Percentiles rank a stretch among this genome's conserved stretches.
Conservation (phyloP, 208 protist species). For the Polymyxa betae region DNA sequence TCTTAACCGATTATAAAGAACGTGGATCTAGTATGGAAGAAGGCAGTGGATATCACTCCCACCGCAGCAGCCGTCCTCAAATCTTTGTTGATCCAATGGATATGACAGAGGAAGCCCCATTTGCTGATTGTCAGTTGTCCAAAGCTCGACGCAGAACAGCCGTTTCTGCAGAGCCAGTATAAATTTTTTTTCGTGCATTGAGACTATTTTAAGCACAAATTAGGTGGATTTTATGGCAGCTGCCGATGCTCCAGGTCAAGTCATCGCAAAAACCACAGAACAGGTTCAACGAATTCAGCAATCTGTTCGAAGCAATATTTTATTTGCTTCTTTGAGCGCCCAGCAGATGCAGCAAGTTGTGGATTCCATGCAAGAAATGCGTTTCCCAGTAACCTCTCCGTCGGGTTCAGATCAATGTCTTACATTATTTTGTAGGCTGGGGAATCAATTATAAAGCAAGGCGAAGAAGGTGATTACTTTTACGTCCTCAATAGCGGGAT, state of each 20-base stretch:
- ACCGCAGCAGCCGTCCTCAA: too few relatives aligned
- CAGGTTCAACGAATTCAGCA: background rate
- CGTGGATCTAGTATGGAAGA: too few relatives aligned
- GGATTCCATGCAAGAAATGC: background rate
- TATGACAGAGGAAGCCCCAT: too few relatives aligned
- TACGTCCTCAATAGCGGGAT: slow-evolving; percentile 39
- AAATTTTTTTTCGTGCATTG: background rate
- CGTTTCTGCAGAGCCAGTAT: background rate
- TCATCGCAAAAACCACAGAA: background rate
- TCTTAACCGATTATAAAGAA: slow-evolving; percentile 16
- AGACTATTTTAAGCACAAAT: background rate
- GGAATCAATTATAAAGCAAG: slow-evolving; percentile 41
- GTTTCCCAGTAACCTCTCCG: background rate
- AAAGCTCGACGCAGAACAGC: background rate
- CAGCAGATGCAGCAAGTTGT: background rate
- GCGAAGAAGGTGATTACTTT: slow-evolving; percentile 55
- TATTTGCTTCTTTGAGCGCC: background rate
- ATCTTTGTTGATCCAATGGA: too few relatives aligned
- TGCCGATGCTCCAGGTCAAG: background rate
- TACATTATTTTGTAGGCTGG: background rate
- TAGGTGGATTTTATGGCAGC: background rate
- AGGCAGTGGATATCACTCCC: too few relatives aligned
- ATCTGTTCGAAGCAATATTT: background rate
- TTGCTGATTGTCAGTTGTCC: too few relatives aligned
- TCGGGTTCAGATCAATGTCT: background rate